Base-by-base conservation (phyloP, 148 eudicot genomes). In the Oxyria digyna region DNA sequence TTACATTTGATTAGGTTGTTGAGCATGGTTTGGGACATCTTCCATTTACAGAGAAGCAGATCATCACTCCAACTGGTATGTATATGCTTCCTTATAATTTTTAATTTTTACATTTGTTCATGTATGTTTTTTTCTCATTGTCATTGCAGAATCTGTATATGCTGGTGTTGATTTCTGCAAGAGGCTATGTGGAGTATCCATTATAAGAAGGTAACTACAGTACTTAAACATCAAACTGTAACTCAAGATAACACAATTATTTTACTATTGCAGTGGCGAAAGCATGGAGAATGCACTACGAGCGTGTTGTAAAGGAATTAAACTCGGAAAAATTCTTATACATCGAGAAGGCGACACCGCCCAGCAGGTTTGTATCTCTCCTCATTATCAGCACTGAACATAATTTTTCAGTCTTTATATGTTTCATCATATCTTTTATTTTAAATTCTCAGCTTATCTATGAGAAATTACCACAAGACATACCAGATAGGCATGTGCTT, bases 241-340 rank as follows among this genome's bases (percentile, higher is more conserved):
- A 35, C 38, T 35, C 63, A 55, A 12, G 64, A 13, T 0, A 14
- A 26, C 12, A 35, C 3, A 12, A 0, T 57, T 57, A n/a, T 26
- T 27, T 8, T 35, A 57, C 2, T 6, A 29, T 23, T 29, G n/a
- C 79, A 93, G 98, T 74, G 98, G 98, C 38, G 98, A 93, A 80
- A 93, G 98, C 74, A 93, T 93, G 98, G 98, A 93, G 76, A 93
- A 93, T 77, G 98, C 98, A 62, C 75, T 90, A 78, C 81, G 98
- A 40, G 98, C 98, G 69, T 93, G 98, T 76, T 93, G 98, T 70
- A 93, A 93, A 74, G 98, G 98, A 66, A 89, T 93, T 42, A 93
- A 93, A 74, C 85, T 93, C 26, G 97, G 98, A 42, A 93, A 93
- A 81, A 93, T 93, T 74, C 95, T 93, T 66, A 93, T 93, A 74